Evolutionary conservation across 345 rosid species (phyloP), one percentile per base, ranked within the genome.

Genomic region (Populus tremula): DNA sequence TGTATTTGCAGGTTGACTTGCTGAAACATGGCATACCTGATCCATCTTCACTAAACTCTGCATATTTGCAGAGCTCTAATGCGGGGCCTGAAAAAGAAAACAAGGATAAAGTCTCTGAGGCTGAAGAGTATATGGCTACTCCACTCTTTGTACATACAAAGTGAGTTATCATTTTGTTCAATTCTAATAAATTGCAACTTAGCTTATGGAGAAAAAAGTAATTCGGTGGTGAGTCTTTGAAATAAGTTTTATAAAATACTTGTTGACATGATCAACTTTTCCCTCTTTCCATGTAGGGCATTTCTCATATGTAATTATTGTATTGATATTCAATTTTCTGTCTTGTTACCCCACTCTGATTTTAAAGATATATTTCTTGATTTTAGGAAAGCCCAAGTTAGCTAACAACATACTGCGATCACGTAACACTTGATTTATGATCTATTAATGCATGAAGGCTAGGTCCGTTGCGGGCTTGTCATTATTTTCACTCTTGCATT

Each of bases 11-110:
- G 98, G 96, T 93, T 73, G 98, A 90, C 87, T 83, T 91, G 85
- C 78, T 93, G 86, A 93, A 93, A 77, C 94, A 91, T 83, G 89
- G 91, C 71, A 90, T 93, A 78, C 91, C 96, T 49, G 98, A 93
- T 86, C 98, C 94, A 38, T 93, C 94, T 85, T 87, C 83, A 29
- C 74, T 87, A 36, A 71, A 83, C 38, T 67, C 85, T 50, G 69
- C 84, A 39, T 90, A 90, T 72, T 69, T 83, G 14, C 89, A 82
- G 68, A 83, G 84, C 82, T 80, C 90, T 67, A 86, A 67, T 70
- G 23, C 41, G 66, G 93, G 82, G 72, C 69, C 84, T 80, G 91
- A 91, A 71, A 88, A 82, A 71, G 97, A 86, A 73, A 82, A 38
- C 67, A 85, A 82, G 75, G 93, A 90, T 64, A 87, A 86, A 81